Evolutionary conservation across 164 flowering plant genomes (phyloP).

Genomic region (Pachysandra terminalis): DNA sequence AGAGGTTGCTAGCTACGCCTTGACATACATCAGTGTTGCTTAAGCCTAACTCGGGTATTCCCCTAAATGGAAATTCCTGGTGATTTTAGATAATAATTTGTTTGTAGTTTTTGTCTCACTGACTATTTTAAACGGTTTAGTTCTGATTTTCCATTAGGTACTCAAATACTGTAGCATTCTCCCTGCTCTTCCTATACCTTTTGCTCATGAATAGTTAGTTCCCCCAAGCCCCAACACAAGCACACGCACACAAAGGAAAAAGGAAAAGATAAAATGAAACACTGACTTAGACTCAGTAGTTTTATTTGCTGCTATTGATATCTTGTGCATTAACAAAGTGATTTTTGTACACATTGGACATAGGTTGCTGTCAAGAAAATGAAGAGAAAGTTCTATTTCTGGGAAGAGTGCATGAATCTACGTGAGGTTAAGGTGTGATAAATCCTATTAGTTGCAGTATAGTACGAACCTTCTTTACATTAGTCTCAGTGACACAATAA

Average conservation of each 20-base stretch:
- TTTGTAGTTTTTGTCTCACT: background rate
- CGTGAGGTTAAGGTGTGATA: conserved; percentile 77
- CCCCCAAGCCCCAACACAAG: no score
- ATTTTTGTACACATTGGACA: conserved; percentile 3
- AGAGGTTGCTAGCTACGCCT: no score
- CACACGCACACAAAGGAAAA: no score
- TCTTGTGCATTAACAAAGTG: background rate
- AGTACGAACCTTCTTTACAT: background rate
- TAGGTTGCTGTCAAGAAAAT: conserved; percentile 97
- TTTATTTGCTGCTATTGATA: no score
- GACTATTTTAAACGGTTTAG: no score
- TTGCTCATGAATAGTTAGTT: background rate
- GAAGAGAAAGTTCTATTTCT: conserved; percentile 76
- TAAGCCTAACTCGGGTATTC: no score
- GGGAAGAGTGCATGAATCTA: conserved; percentile 84
- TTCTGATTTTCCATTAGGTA: background rate
- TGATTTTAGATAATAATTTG: no score
- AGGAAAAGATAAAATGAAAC: no score
- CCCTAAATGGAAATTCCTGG: background rate
- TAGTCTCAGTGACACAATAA: background rate
- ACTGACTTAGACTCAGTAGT: no score
- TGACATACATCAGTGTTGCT: no score
- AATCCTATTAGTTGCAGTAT: background rate
- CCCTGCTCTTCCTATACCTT: no score
- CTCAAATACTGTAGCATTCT: no score